Percentiles rank a stretch among this genome's conserved stretches.
Conservation (phyloP, 106 monocot species). For the Phalaenopsis aphrodite region DNA sequence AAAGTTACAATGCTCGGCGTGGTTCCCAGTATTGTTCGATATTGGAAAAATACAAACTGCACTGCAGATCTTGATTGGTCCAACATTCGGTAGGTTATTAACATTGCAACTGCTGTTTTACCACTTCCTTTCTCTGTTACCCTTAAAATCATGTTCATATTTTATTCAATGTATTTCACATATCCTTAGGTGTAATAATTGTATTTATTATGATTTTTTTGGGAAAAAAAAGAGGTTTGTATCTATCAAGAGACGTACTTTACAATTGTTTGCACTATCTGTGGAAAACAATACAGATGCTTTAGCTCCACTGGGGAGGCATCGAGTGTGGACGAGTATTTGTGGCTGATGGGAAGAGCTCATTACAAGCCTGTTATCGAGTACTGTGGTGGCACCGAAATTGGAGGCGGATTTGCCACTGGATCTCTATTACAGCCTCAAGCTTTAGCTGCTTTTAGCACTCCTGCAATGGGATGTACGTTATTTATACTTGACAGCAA, state of each 20-base stretch:
- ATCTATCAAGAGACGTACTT: not conserved
- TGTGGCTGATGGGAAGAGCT: slow-evolving; percentile 96
- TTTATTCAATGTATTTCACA: not conserved
- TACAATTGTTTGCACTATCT: not conserved
- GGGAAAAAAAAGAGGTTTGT: not conserved
- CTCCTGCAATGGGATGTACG: slow-evolving; percentile 82
- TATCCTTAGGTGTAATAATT: not conserved
- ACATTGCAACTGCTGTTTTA: not conserved
- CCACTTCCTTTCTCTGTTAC: not conserved
- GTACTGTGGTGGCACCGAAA: slow-evolving; percentile 96
- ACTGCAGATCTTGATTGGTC: slow-evolving; percentile 86
- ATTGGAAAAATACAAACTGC: slow-evolving; percentile 86
- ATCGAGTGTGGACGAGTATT: slow-evolving; percentile 84
- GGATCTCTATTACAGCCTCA: slow-evolving; percentile 86
- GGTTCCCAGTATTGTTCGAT: slow-evolving; percentile 88
- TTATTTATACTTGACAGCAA: slow-evolving; percentile 67
- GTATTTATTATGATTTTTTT: not conserved
- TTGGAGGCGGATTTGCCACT: slow-evolving; percentile 84
- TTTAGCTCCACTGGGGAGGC: slow-evolving; percentile 96
- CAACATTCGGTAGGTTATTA: slow-evolving; percentile 52
- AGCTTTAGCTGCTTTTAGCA: slow-evolving; percentile 87
- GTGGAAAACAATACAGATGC: slow-evolving; percentile 37
- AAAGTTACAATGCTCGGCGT: slow-evolving; percentile 96
- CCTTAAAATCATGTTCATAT: not conserved
- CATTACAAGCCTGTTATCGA: slow-evolving; percentile 90